Base-by-base conservation (phyloP, 2,329 filamentous ascomycete genomes). In the Colletotrichum melonis region DNA sequence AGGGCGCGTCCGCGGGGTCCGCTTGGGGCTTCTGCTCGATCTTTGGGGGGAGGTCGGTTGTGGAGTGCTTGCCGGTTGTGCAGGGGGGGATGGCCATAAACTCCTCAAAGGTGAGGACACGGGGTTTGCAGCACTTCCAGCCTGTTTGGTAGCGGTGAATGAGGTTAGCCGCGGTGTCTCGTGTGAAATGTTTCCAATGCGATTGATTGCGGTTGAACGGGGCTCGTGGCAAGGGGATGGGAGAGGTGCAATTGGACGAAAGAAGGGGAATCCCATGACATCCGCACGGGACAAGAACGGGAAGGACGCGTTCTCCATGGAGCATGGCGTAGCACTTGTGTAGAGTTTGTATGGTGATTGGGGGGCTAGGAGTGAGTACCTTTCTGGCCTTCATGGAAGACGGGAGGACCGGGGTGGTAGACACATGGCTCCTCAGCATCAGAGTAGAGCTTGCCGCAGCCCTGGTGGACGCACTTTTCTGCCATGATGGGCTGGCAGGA, bases 301-400 rank as follows among this genome's bases (percentile, higher is more conserved):
- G 69, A 66, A 49, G 63, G 22, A 69, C 65, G 76, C 69, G 72
- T 71, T 63, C 42, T 55, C 58, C 35, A 69, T 32, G 32, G 30
- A 56, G 46, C 24, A 55, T 49, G 63, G 72, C 49, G 60, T 57
- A 72, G 32, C 64, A 35, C 49, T 46, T 49, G 38, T 55, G 60
- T 66, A 67, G 54, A 74, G 69, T 55, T 68, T 49, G 60, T 26
- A 42, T 35, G 60, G 60, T 55, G 42, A 19, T 35, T 26, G 62
- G 22, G 30, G 62, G 22, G n/a, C 26, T 35, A 22, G 22, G 42
- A 46, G 68, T 69, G 72, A 75, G 77, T 87, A 98, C 96, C 97
- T 92, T 99, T 98, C 85, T 98, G 96, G 74, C 97, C 97, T 86
- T 99, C 97, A 82, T 98, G 97, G 83, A 99, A 99, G 81, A 97